Percentiles rank a stretch among this genome's conserved stretches.
Conservation (phyloP, 805 yeast species). For the Yarrowia porcina region DNA sequence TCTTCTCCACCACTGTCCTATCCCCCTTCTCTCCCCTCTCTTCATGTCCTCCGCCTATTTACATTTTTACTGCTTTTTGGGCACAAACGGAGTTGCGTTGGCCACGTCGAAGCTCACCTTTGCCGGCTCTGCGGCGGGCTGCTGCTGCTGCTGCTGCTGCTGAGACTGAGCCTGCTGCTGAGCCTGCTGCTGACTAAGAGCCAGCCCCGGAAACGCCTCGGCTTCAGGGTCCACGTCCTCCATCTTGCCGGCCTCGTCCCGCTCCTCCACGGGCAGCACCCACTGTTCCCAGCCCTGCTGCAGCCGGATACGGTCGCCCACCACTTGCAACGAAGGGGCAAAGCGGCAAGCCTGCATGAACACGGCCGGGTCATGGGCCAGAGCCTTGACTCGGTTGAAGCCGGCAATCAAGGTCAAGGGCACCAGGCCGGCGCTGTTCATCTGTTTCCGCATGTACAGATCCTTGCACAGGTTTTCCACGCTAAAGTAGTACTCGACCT, state of each 20-base stretch:
- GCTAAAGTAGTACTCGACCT: constrained; percentile 87
- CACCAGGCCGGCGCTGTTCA: constrained; percentile 75
- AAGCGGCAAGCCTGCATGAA: constrained; percentile 54
- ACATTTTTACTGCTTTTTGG: constrained; percentile 30
- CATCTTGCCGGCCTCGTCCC: constrained; percentile 48
- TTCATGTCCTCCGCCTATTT: not conserved
- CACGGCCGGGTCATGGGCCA: constrained; percentile 52
- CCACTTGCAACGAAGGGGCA: constrained; percentile 52
- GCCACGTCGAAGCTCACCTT: constrained; percentile 38
- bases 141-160: constrained; percentile 31
- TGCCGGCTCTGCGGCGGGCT: constrained; percentile 21
- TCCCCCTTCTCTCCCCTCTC: no score
- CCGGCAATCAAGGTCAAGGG: constrained; percentile 58
- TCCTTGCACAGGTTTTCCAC: constrained; percentile 85
- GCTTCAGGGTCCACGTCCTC: constrained; percentile 35
- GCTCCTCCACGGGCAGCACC: constrained; percentile 58
- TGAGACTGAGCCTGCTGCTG: not conserved
- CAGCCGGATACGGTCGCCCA: constrained; percentile 60
- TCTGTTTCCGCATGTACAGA: constrained; percentile 71
- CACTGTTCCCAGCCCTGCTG: constrained; percentile 58
- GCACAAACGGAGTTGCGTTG: constrained; percentile 40
- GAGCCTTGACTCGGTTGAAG: constrained; percentile 71
- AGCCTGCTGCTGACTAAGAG: constrained; percentile 26
- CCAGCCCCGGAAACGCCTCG: constrained; percentile 17
- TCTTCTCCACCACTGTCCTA: no score